Percentiles rank a stretch among this genome's conserved stretches.
Conservation (phyloP, 2,329 filamentous ascomycete species). For the Talaromyces sp. region DNA sequence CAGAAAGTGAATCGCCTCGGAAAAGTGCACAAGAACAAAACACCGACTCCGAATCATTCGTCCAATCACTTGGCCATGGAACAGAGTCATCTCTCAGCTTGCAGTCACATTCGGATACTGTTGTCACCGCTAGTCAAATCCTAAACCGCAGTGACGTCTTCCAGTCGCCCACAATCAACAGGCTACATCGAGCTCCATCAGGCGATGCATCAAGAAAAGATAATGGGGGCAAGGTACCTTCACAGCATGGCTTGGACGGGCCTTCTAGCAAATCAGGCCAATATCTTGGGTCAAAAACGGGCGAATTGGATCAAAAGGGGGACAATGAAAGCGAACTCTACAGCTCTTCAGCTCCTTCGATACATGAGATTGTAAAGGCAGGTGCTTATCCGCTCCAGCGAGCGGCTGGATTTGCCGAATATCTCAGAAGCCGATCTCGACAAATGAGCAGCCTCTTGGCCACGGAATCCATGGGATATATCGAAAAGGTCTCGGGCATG, state of each 20-base stretch:
- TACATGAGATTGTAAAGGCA: slow-evolving; percentile 54
- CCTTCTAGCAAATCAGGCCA: slow-evolving; percentile 10
- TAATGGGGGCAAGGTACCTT: slow-evolving; percentile 12
- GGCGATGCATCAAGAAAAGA: slow-evolving; percentile 25
- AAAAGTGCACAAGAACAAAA: slow-evolving; percentile 57
- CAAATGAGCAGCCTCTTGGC: slow-evolving; percentile 77
- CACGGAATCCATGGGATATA: slow-evolving; percentile 90
- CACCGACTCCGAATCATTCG: slow-evolving; percentile 66
- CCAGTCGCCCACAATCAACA: slow-evolving; percentile 63
- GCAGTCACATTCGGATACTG: slow-evolving; percentile 66
- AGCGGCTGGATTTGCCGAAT: slow-evolving; percentile 76
- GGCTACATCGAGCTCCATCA: slow-evolving; percentile 24
- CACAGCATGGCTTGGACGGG: slow-evolving; percentile 1
- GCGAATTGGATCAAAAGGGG: slow-evolving; percentile 17
- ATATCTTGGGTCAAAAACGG: slow-evolving; percentile 13
- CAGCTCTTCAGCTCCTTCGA: slow-evolving; percentile 41
- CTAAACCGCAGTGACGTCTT: slow-evolving; percentile 83
- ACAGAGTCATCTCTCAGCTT: slow-evolving; percentile 66
- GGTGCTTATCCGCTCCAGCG: slow-evolving; percentile 76
- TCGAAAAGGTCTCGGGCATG: slow-evolving; percentile 96
- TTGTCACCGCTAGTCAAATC: slow-evolving; percentile 84
- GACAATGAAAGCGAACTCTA: slow-evolving; percentile 16
- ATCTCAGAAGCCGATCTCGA: slow-evolving; percentile 70
- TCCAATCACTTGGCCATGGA: slow-evolving; percentile 66
- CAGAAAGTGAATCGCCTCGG: slow-evolving; percentile 32